Evolutionary conservation across 1,284 basidiomycete genomes (phyloP).

Genomic region (Leccinum insolens): DNA sequence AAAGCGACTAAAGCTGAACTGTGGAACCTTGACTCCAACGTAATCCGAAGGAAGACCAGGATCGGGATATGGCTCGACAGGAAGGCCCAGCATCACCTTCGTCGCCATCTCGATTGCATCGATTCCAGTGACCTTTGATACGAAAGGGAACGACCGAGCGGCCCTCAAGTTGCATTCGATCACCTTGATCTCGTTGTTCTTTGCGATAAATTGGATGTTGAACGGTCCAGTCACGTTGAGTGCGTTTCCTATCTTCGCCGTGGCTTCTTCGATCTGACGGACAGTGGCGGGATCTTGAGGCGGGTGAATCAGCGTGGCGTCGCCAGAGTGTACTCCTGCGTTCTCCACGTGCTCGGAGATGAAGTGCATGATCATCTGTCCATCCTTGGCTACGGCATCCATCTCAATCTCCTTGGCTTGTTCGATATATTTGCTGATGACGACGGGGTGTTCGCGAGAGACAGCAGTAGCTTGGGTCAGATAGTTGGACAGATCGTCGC

Average conservation of each 20-base stretch:
- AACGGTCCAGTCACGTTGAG: constrained; percentile 98
- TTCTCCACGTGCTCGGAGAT: constrained; percentile 99
- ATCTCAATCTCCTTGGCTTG: constrained; percentile 99
- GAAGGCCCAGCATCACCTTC: constrained; percentile 94
- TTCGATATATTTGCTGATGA: constrained; percentile 99
- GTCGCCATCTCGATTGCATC: constrained; percentile 99
- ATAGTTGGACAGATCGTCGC: constrained; percentile 90
- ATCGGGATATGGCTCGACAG: constrained; percentile 91
- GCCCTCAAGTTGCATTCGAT: constrained; percentile 99
- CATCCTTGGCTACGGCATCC: constrained; percentile 97
- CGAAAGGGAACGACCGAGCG: constrained; percentile 98
- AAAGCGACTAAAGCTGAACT: constrained; percentile 96
- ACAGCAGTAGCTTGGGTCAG: constrained; percentile 96
- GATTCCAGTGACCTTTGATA: constrained; percentile 96
- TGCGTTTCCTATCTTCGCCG: constrained; percentile 96
- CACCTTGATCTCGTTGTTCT: constrained; percentile 99
- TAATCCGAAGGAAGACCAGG: constrained; percentile 87
- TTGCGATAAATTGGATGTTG: constrained; percentile 99
- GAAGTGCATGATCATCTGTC: constrained; percentile 99
- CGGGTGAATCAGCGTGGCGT: constrained; percentile 96
- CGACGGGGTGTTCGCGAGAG: constrained; percentile 96
- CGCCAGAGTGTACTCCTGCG: constrained; percentile 84
- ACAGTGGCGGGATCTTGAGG: constrained; percentile 98
- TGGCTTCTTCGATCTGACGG: constrained; percentile 94
- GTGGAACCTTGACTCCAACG: constrained; percentile 98